Base-by-base conservation (phyloP, 257 asterid species). In the Plantago major region DNA sequence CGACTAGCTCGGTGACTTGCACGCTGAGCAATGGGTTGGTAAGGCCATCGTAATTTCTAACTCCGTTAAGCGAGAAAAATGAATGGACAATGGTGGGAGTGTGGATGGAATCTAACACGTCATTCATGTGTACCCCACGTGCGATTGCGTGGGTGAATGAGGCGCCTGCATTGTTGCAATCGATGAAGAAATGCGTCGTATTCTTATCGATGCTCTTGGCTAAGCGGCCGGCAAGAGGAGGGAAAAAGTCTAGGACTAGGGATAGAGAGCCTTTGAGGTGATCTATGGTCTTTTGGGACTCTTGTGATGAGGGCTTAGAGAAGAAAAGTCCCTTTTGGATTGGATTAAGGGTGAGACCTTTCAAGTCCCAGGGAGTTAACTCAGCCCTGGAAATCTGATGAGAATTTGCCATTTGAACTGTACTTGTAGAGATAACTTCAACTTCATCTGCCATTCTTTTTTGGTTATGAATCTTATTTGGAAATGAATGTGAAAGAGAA, bases 221-320 rank as follows among this genome's bases (percentile, higher is more conserved):
- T 11, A 80, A 46, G 55, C 84, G 87, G 49, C 90, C 94, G 9
- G 77, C 78, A 40, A 82, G 78, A 0, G 79, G 84, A 14, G 86
- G 80, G n/a, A 80, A 85, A 74, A 71, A 78, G 52, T 28, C 46
- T 6, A 85, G 78, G 0, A 83, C 37, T 1, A 47, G 68, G 16
- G 84, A 68, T 49, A 83, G 86, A 17, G 86, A 65, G 50, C 10
- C 16, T 40, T 80, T 77, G 40, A 85, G 84, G 67, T 62, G 73
- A 9, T 70, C 11, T 18, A 76, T 54, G 15, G 73, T 10, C 50
- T 0, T n/a, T 15, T 22, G 15, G n/a, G 3, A 16, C 16, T 11
- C 9, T 46, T 46, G 51, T 46, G 46, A 42, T 4, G 33, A 15
- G 0, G 85, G 80, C 9, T 67, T 73, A 65, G 4, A 49, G 37